Base-by-base conservation (phyloP, 257 asterid species). In the Solanum paucissectum region DNA sequence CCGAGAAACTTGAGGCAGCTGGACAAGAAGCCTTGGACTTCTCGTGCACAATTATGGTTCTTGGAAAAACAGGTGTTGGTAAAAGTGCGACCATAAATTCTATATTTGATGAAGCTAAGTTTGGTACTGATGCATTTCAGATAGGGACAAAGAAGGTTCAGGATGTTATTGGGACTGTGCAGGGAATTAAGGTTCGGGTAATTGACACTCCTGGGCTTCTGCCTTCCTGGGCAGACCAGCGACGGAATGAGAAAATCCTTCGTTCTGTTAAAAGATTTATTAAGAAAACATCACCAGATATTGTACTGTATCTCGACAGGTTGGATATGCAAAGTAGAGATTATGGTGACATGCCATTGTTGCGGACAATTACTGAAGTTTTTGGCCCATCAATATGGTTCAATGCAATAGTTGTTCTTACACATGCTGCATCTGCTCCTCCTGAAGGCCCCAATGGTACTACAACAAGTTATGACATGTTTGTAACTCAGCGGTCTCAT, bases 381-480 rank as follows among this genome's bases (percentile, higher is more conserved):
- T 96, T 97, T 89, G 99, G 98, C 72, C 96, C 98, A 10, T 97
- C 99, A 37, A 94, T 97, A 87, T 97, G 99, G 99, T 97, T 97
- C 91, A 97, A 95, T 88, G 98, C 99, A 68, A 97, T 97, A 89
- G 99, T 97, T 68, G 99, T 95, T 84, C 89, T 97, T 92, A 97
- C 99, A 58, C 99, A 97, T 81, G 98, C 99, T 86, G 98, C 98
- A 76, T 95, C 98, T 76, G 98, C 98, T 79, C 99, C 99, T 16
- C 98, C 98, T 40, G 99, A 95, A 88, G 98, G 98, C 66, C 96
- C 98, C 23, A 95, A 94, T 87, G 99, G 99, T 49, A 92, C 97
- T 11, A 87, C 94, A 34, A 95, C 98, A n/a, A 94, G 98, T 93
- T 97, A 97, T 86, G 99, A 95, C 87, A 95, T 95, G 96, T 97